These are phyloP conservation scores for Moelleriella libera DNA, from an alignment of 2,329 filamentous ascomycete genomes.

Conservation along the genomic window DNA sequence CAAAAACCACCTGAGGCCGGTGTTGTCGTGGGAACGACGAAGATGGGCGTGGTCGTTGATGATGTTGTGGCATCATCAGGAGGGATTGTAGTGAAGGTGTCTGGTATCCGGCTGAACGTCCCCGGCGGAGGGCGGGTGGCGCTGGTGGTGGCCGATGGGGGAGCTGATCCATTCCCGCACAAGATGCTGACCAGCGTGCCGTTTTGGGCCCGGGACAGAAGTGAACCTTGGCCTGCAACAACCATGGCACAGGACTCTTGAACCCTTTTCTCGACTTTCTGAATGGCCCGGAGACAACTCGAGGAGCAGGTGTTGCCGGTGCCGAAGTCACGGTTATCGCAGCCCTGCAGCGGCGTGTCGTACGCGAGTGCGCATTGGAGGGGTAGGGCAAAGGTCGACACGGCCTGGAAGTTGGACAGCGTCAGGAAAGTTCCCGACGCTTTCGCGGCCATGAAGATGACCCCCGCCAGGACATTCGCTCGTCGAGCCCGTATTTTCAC, in stretches of 20 bases:
- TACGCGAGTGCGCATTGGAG: constrained; percentile 26
- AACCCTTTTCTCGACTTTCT: constrained; percentile 13
- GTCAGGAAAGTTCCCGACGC: constrained; percentile 12
- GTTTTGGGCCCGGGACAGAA: constrained; percentile 21
- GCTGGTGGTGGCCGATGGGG: constrained; percentile 1
- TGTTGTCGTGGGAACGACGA: no score
- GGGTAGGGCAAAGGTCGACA: constrained; percentile 21
- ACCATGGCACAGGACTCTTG: constrained; percentile 13
- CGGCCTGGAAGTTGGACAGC: constrained; percentile 25
- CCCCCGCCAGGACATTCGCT: constrained; percentile 5
- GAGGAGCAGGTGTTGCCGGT: constrained; percentile 20
- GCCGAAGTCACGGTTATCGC: constrained; percentile 20
- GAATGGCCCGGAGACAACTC: constrained; percentile 17
- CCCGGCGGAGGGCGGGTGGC: neutral
- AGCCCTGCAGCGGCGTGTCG: constrained; percentile 23
- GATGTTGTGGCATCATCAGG: neutral
- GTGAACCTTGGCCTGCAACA: constrained; percentile 12
- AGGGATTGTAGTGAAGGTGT: neutral
- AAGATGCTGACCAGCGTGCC: constrained; percentile 22
- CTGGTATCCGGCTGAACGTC: constrained; percentile 1
- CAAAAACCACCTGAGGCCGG: no score
- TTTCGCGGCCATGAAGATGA: constrained; percentile 10
- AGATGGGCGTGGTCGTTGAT: no score
- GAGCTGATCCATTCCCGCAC: constrained; percentile 12
- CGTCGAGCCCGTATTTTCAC: neutral